Evolutionary conservation across 2,329 filamentous ascomycete species (phyloP), one percentile per base, ranked within the genome.

Genomic region (Diplodia seriata): DNA sequence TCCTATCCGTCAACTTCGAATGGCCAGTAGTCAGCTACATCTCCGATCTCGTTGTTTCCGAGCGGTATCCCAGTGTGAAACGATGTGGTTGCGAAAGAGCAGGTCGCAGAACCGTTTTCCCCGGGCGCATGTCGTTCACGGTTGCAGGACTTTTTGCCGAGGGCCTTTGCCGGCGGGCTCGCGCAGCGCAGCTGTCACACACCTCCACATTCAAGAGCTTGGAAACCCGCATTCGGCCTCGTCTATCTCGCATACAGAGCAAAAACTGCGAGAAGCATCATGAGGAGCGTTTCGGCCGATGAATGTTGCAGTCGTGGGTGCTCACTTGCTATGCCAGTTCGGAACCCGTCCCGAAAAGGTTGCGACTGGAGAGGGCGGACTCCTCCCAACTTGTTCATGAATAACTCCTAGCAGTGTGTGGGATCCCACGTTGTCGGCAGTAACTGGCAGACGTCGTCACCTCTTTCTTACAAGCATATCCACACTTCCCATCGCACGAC

Each of bases 121-220:
- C 59, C 59, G 47, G 29, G 43, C 59, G 26, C 29, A 51, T 33
- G 31, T 26, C 43, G 51, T 51, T 51, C 59, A 63, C 59, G 59
- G 59, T 50, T 47, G 59, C 59, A 63, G 31, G 50, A 63, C 59
- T 26, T 63, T 63, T 63, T 63, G 47, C 59, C 59, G 59, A 63
- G 59, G 43, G 47, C 50, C 29, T 29, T 26, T 63, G 47, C 47
- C 47, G 59, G 47, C 59, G 26, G 15, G 11, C 29, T 20, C 26
- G 29, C 12, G 43, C 4, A 38, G 47, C 59, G 29, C 59, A 51
- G 26, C 33, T 49, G 18, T 38, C 38, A 47, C 15, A 7, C 47
- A 51, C 18, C 14, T 7, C 23, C 18, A 51, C 23, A 20, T 31
- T 33, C 36, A 63, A 63, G 59, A 63, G 59, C 59, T 51, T 63